Conservation (phyloP, 106 monocot genomes). For the Apostasia ramifera region DNA sequence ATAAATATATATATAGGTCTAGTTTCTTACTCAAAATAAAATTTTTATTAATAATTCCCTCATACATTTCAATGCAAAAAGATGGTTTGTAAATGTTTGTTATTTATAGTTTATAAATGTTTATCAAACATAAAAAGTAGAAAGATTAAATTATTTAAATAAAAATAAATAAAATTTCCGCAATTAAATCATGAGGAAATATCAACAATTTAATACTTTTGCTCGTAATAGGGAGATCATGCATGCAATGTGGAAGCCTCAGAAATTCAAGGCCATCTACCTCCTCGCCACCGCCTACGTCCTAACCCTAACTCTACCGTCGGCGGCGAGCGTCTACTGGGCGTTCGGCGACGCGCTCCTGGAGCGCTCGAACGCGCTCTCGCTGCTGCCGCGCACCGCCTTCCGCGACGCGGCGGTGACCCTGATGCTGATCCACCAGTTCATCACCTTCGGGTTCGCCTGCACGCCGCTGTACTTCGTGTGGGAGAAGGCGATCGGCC, state of each 20-base stretch:
- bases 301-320: conserved; percentile 62
- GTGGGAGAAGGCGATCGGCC: conserved; percentile 91
- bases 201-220: no score
- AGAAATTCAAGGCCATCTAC: conserved; percentile 71
- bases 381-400: conserved; percentile 61
- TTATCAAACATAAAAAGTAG: no score
- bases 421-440: conserved; percentile 95
- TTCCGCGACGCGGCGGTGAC: conserved; percentile 81
- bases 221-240: conserved; percentile 44
- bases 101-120: no score
- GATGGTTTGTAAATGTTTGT: no score
- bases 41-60: no score
- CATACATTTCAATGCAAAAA: no score
- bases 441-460: conserved; percentile 98
- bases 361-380: conserved; percentile 76
- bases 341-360: conserved; percentile 89
- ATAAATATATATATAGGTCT: no score
- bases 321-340: conserved; percentile 78
- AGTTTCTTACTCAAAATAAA: no score
- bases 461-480: conserved; percentile 98
- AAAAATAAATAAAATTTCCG: no score
- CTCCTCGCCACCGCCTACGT: conserved; percentile 57
- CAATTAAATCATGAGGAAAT: no score
- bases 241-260: conserved; percentile 81
- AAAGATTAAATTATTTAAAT: no score